Percentiles rank a stretch among this genome's conserved stretches.
Evolutionary conservation across 768 basidiomycete genomes (phyloP).

Genomic region (Psilocybe azurescens): DNA sequence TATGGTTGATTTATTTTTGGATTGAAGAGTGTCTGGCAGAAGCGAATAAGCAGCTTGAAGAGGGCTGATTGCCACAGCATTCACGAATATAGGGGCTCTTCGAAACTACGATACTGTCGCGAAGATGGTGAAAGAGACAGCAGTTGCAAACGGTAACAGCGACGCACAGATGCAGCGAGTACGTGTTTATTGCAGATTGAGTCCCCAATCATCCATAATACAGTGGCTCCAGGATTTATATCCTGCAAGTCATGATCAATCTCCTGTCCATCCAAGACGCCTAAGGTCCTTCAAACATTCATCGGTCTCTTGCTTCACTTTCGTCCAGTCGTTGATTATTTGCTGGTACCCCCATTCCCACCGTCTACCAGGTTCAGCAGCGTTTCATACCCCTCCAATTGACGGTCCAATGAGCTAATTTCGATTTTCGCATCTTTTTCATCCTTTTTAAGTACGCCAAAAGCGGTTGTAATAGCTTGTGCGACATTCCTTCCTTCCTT

Average conservation of each 20-base stretch:
- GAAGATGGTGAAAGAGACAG: too few relatives aligned
- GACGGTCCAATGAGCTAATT: slow-evolving; percentile 38
- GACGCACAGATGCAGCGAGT: too few relatives aligned
- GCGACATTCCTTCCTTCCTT: slow-evolving; percentile 29
- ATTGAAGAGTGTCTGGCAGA: too few relatives aligned
- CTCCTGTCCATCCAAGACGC: slow-evolving; percentile 56
- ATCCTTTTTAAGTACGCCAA: slow-evolving; percentile 38
- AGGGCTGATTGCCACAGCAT: too few relatives aligned
- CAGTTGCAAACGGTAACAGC: too few relatives aligned
- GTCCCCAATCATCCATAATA: too few relatives aligned
- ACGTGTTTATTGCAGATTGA: too few relatives aligned
- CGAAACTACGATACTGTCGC: too few relatives aligned
- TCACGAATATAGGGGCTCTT: too few relatives aligned
- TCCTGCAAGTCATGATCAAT: slow-evolving; percentile 13
- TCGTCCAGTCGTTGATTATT: slow-evolving; percentile 52
- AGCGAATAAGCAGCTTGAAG: too few relatives aligned
- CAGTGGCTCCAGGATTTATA: too few relatives aligned
- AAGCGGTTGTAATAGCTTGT: slow-evolving; percentile 36
- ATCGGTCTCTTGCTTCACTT: slow-evolving; percentile 51
- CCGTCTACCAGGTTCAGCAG: slow-evolving; percentile 49
- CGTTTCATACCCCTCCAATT: slow-evolving; percentile 46
- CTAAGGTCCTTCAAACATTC: slow-evolving; percentile 54
- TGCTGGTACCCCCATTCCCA: slow-evolving; percentile 46
- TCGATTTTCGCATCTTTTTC: slow-evolving; percentile 42
- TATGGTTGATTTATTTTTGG: too few relatives aligned